These are phyloP conservation scores for Stagonosporopsis cucurbitacearum DNA, from an alignment of 2,329 filamentous ascomycete genomes.

Conservation along the genomic window DNA sequence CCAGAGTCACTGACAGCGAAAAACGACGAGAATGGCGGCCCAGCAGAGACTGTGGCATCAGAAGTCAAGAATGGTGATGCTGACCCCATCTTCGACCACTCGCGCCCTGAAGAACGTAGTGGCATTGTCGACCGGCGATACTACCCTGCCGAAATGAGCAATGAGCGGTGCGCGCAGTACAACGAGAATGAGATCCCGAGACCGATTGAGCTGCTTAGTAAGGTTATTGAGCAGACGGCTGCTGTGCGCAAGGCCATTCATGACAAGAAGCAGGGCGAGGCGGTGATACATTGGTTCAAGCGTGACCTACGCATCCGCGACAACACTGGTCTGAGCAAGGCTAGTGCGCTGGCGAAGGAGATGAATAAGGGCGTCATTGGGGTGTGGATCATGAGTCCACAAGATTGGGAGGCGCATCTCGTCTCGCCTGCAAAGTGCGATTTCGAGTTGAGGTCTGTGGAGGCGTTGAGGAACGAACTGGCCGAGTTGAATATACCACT, in stretches of 20 bases:
- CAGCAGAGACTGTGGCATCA: conserved; percentile 20
- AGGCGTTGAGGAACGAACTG: conserved; percentile 69
- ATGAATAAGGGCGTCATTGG: conserved; percentile 75
- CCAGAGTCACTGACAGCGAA: conserved; percentile 17
- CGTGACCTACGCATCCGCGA: conserved; percentile 76
- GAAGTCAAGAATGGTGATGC: background rate
- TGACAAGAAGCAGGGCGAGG: conserved; percentile 52
- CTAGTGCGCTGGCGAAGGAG: conserved; percentile 69
- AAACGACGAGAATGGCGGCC: conserved; percentile 27
- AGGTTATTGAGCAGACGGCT: conserved; percentile 67
- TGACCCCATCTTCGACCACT: conserved; percentile 40
- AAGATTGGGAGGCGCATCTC: conserved; percentile 84
- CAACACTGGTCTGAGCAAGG: conserved; percentile 73
- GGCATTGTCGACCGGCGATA: conserved; percentile 64
- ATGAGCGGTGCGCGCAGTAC: conserved; percentile 77
- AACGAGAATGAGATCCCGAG: conserved; percentile 71
- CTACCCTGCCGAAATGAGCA: conserved; percentile 88
- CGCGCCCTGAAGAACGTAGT: conserved; percentile 46
- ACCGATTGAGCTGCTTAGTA: conserved; percentile 72
- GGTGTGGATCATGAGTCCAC: conserved; percentile 79
- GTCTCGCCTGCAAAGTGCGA: conserved; percentile 77
- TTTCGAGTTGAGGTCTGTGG: conserved; percentile 77
- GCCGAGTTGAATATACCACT: conserved; percentile 77
- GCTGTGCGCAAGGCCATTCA: conserved; percentile 58
- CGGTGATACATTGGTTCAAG: conserved; percentile 91